Percentiles rank a stretch among this genome's conserved stretches.
Conservation (phyloP, 2,329 filamentous ascomycete species). For the Fusarium camptoceras region DNA sequence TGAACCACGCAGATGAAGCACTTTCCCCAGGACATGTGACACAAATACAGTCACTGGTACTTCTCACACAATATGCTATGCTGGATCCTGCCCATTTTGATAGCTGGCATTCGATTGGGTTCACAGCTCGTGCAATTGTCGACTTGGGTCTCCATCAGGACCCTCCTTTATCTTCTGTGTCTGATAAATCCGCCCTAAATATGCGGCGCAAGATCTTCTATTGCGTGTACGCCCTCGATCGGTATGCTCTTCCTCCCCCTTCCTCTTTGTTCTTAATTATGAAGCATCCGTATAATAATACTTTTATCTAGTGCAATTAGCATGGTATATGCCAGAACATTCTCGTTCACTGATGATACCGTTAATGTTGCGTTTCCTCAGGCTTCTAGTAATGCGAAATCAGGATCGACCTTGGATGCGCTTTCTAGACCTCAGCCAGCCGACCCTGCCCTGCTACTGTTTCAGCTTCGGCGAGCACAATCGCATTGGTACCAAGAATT, state of each 20-base stretch:
- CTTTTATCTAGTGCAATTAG: constrained; percentile 75
- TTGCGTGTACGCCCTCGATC: constrained; percentile 89
- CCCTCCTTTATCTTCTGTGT: constrained; percentile 75
- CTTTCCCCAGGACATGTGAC: constrained; percentile 85
- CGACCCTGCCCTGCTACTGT: constrained; percentile 80
- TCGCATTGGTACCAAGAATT: constrained; percentile 91
- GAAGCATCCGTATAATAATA: constrained; percentile 34
- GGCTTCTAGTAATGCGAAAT: constrained; percentile 56
- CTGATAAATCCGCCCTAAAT: constrained; percentile 78
- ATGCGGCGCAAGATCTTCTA: constrained; percentile 87
- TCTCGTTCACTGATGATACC: constrained; percentile 93
- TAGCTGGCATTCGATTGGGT: constrained; percentile 92
- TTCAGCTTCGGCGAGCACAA: constrained; percentile 85
- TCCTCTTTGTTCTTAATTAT: background rate
- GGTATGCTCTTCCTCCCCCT: constrained; percentile 62
- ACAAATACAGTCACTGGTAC: constrained; percentile 87
- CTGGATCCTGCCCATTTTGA: constrained; percentile 92
- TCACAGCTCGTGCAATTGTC: constrained; percentile 86
- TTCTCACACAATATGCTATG: constrained; percentile 90
- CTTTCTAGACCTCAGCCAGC: constrained; percentile 63
- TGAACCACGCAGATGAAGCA: constrained; percentile 83
- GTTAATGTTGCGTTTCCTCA: constrained; percentile 83
- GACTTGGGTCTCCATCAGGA: constrained; percentile 96
- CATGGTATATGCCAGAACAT: constrained; percentile 86
- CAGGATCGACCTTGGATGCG: constrained; percentile 56